These are phyloP conservation scores for Candida railenensis DNA, from an alignment of 805 yeast genomes.

Conservation along the genomic window DNA sequence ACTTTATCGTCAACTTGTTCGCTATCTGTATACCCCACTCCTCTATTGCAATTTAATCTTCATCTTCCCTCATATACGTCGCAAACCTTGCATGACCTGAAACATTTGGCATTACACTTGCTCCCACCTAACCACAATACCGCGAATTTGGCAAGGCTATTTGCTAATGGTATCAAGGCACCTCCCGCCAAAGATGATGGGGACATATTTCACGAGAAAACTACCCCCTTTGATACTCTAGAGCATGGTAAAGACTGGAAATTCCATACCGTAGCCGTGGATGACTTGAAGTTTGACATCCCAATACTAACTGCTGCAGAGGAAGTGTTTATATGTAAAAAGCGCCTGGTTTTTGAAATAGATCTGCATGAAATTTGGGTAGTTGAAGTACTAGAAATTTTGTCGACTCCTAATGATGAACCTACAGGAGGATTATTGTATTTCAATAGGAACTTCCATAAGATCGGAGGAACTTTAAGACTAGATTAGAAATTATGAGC, in stretches of 20 bases:
- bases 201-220: slow-evolving; percentile 41
- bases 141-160: slow-evolving; percentile 60
- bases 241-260: slow-evolving; percentile 30
- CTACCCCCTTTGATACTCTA: slow-evolving; percentile 53
- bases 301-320: slow-evolving; percentile 63
- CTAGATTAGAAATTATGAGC: neutral
- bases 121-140: slow-evolving; percentile 60
- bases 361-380: slow-evolving; percentile 93
- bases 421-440: slow-evolving; percentile 57
- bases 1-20: slow-evolving; percentile 87
- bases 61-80: slow-evolving; percentile 87
- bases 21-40: slow-evolving; percentile 71
- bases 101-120: slow-evolving; percentile 70
- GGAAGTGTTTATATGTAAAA: slow-evolving; percentile 60
- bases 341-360: slow-evolving; percentile 50
- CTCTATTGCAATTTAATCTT: slow-evolving; percentile 80
- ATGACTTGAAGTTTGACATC: slow-evolving; percentile 24
- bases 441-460: slow-evolving; percentile 61
- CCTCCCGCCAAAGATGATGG: slow-evolving; percentile 38
- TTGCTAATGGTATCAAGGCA: slow-evolving; percentile 58
- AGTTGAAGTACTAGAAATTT: slow-evolving; percentile 66
- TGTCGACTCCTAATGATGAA: slow-evolving; percentile 13
- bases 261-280: slow-evolving; percentile 13
- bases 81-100: slow-evolving; percentile 53
- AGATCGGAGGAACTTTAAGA: slow-evolving; percentile 21